Evolutionary conservation across 148 eudicot species (phyloP), one percentile per base, ranked within the genome.

Genomic region (Camellia japonica): DNA sequence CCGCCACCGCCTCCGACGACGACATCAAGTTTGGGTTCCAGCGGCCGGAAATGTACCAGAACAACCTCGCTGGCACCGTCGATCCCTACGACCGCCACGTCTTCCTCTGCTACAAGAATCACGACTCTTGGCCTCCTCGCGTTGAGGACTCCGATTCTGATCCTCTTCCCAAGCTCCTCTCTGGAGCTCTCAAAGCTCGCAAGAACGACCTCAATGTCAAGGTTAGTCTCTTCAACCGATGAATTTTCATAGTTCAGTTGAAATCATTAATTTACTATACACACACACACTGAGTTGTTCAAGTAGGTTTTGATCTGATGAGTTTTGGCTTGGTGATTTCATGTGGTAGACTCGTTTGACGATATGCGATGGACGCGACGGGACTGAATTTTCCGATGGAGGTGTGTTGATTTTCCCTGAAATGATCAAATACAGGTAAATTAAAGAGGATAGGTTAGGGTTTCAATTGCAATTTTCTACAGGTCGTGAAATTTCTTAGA

Each of bases 371-470:
- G 91, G 91, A 77, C 78, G 80, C 77, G 84, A 85, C 68, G 95
- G 83, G 66, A 62, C 80, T 54, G 87, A 84, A 49, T 85, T 87
- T 69, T 74, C 87, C 9, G 91, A 96, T 84, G 98, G 99, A 62
- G 99, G 93, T 78, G 91, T 96, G 75, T 71, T 91, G 79, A 80
- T 93, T 64, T 96, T 96, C 69, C 99, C 98, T 5, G 98, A 96
- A n/a, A 92, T 96, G 99, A 85, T 91, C 74, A 91, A 91, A 79
- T 93, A 89, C 83, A 91, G 90, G 99, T 96, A 80, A 82, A 65
- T 44, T 46, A 13, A 30, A 8, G 23, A 58, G 13, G 4, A 67
- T 19, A 13, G 10, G 14, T 73, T 65, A 20, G 15, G 0, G 20
- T 47, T 62, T 63, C 68, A n/a, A 4, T 20, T 44, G 6, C 38